Base-by-base conservation (phyloP, 2,329 filamentous ascomycete species). In the Sclerotinia minor region DNA sequence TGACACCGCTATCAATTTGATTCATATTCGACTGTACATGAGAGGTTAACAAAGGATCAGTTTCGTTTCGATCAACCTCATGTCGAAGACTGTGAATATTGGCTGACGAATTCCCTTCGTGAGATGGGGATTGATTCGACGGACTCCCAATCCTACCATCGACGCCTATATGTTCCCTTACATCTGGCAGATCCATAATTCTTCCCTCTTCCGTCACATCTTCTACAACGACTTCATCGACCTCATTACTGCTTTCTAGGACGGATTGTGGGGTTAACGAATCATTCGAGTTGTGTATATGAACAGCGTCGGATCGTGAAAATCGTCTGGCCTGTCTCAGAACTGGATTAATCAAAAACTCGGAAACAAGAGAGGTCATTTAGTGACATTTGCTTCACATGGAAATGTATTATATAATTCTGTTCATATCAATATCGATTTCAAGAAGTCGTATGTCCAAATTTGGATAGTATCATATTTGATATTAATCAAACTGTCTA, bases 311-410 rank as follows among this genome's bases (percentile, higher is more conserved):
- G 71, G 71, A 72, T 70, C 78, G 73, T 73, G 87, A 89, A 75
- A 89, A 85, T 71, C 86, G 85, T 70, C 86, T 85, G 74, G 87
- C 87, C 78, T 89, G 87, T 76, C 87, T 85, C 72, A 89, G 79
- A 74, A 89, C 86, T 68, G 87, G 87, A 70, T 88, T 88, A 78
- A 89, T 87, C 73, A 89, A 79, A 76, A 88, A 88, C 69, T 88
- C 85, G 75, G 86, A 84, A 65, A 89, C 86, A 74, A 89, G 80
- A 73, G 83, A 87, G 77, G 84, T 83, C 87, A 89, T 89, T 77
- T 75, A 74, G 74, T 74, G 64, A 63, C 57, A 67, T 69, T 64
- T 50, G 49, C 45, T 68, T 73, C 70, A 69, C 74, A 29, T 68
- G 59, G 55, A 65, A 65, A 52, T n/a, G 4, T 29, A 50, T 41